A percentile compares a stretch with the other conserved stretches of the same genome.
Evolutionary conservation across 345 rosid species (phyloP).

Genomic region (Hirschfeldia incana): DNA sequence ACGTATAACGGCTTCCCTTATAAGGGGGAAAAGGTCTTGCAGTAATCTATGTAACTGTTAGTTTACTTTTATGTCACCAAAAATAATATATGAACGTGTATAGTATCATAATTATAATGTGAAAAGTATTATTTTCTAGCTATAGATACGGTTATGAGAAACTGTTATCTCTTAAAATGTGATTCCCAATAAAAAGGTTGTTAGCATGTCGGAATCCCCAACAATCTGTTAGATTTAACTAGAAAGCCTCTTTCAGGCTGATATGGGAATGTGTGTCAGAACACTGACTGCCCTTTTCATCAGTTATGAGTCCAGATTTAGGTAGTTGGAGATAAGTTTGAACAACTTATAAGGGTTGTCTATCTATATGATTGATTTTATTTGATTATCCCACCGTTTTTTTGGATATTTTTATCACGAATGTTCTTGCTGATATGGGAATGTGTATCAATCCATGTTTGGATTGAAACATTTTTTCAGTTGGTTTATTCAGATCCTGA

Average conservation of each 20-base stretch:
- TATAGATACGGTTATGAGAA: neutral
- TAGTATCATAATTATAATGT: neutral
- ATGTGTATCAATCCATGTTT: too few species aligned
- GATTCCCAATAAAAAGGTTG: slow-evolving; percentile 11
- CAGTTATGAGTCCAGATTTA: neutral
- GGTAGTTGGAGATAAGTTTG: neutral
- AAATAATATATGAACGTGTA: neutral
- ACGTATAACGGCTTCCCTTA: neutral
- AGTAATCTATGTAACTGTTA: neutral
- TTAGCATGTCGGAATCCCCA: neutral
- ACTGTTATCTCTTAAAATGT: neutral
- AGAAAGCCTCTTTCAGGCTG: neutral
- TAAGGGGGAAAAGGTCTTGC: neutral
- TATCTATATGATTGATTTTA: neutral
- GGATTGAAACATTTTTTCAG: neutral
- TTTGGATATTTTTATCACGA: neutral
- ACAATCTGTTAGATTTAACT: neutral
- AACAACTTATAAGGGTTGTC: neutral
- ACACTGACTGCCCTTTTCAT: neutral
- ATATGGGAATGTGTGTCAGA: slow-evolving; percentile 1
- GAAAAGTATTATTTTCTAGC: neutral
- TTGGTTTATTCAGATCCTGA: neutral
- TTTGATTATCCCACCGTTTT: neutral
- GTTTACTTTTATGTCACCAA: neutral
- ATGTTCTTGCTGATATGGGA: too few species aligned